These are phyloP conservation scores for Emericellopsis atlantica DNA, from an alignment of 2,329 filamentous ascomycete species.

Conservation along the genomic window DNA sequence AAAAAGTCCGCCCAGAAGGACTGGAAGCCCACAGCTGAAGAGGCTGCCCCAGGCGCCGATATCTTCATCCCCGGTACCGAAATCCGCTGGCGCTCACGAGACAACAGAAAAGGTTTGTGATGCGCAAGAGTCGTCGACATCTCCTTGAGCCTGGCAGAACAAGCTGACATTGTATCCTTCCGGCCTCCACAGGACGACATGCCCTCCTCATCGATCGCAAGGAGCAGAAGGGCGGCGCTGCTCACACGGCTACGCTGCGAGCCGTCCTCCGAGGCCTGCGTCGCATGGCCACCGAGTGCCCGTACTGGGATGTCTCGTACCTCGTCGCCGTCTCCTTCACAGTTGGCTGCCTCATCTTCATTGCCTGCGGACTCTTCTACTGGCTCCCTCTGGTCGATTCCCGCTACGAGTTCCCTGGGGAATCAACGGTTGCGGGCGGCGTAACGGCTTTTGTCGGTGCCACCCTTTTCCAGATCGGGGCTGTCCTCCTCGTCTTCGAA, in stretches of 20 bases:
- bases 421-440: slow-evolving; percentile 25
- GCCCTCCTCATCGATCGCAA: background rate
- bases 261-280: background rate
- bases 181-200: background rate
- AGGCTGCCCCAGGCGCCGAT: background rate
- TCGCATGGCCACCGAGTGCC: slow-evolving; percentile 7
- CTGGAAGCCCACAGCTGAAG: background rate
- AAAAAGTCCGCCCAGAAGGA: background rate
- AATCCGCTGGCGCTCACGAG: background rate
- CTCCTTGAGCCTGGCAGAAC: background rate
- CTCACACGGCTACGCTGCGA: background rate
- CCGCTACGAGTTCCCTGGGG: background rate
- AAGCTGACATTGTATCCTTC: background rate
- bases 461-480: slow-evolving; percentile 45
- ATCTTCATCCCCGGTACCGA: too few relatives aligned
- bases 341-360: slow-evolving; percentile 8
- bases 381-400: slow-evolving; percentile 46
- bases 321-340: slow-evolving; percentile 8
- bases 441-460: slow-evolving; percentile 47
- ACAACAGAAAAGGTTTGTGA: background rate
- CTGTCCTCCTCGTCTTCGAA: slow-evolving; percentile 43
- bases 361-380: slow-evolving; percentile 31
- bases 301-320: slow-evolving; percentile 11
- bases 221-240: background rate
- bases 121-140: background rate